Conservation (phyloP, 2,329 filamentous ascomycete species). For the Claviceps maximensis region DNA sequence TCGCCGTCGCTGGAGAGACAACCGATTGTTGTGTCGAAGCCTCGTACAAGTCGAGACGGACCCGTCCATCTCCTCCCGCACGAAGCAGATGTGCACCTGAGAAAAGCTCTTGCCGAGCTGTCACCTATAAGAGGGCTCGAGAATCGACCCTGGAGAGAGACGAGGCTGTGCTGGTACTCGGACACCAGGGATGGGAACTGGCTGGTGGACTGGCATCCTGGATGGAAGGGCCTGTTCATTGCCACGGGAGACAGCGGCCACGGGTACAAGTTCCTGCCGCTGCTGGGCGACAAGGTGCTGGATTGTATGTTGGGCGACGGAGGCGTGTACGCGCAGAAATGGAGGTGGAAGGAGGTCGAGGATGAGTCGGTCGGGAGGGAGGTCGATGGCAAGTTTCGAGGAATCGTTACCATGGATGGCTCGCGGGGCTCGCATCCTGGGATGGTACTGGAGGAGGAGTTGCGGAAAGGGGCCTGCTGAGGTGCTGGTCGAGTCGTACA, state of each 20-base stretch:
- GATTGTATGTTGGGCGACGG: constrained; percentile 37
- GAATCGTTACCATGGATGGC: constrained; percentile 38
- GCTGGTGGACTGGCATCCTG: constrained; percentile 56
- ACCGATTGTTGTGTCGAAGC: constrained; percentile 23
- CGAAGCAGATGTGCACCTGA: constrained; percentile 49
- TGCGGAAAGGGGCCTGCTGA: constrained; percentile 11
- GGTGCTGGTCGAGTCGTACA: neutral
- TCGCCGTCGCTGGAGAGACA: constrained; percentile 14
- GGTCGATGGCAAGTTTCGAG: constrained; percentile 23
- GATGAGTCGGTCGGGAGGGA: constrained; percentile 20
- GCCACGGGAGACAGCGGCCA: constrained; percentile 52
- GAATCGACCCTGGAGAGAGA: constrained; percentile 46
- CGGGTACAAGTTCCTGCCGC: constrained; percentile 56
- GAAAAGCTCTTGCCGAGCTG: constrained; percentile 45
- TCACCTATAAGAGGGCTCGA: constrained; percentile 43
- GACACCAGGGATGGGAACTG: constrained; percentile 62
- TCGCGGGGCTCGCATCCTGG: constrained; percentile 35
- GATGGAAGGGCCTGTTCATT: constrained; percentile 43
- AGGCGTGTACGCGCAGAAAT: constrained; percentile 40
- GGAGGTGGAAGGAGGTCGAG: constrained; percentile 49
- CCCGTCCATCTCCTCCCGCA: constrained; percentile 35
- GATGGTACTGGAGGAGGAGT: constrained; percentile 31
- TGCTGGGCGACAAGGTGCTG: constrained; percentile 48
- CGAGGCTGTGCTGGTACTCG: constrained; percentile 62
- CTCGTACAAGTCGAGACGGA: constrained; percentile 24